phyloP scores from a whole-genome alignment of 1,284 basidiomycete species.

The Sporisorium sorghi region DNA sequence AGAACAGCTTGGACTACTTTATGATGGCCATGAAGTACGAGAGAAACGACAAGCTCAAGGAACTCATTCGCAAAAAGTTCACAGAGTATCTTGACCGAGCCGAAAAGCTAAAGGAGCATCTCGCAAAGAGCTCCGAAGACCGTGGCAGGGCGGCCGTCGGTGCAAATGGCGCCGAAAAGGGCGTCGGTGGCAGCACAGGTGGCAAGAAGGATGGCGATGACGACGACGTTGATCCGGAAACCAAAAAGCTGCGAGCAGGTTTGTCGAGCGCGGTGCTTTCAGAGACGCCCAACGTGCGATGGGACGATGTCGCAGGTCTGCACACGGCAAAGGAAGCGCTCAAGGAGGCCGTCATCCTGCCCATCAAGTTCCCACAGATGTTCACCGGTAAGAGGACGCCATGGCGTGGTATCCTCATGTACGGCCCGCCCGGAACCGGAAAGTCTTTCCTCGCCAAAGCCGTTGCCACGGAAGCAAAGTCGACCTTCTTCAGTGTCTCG shows the following conservation, averaged over 20 bases:
- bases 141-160: constrained; percentile 81
- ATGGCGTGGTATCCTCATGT: constrained; percentile 93
- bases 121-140: constrained; percentile 75
- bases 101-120: constrained; percentile 84
- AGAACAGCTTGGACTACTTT: constrained; percentile 96
- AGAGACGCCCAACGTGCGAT: constrained; percentile 94
- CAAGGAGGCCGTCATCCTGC: constrained; percentile 97
- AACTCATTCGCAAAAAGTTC: constrained; percentile 88
- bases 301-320: constrained; percentile 97
- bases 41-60: constrained; percentile 93
- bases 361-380: constrained; percentile 97
- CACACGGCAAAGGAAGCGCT: constrained; percentile 93
- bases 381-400: constrained; percentile 98
- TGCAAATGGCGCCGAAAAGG: constrained; percentile 76
- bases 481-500: constrained; percentile 96
- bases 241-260: constrained; percentile 91
- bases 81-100: constrained; percentile 92
- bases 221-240: constrained; percentile 86
- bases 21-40: constrained; percentile 93
- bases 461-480: constrained; percentile 96
- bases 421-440: constrained; percentile 76
- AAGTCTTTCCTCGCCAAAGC: constrained; percentile 92
- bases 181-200: constrained; percentile 76
- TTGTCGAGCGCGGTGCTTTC: constrained; percentile 87
- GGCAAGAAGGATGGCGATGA: constrained; percentile 78